Conservation (phyloP, 2,329 filamentous ascomycete genomes). For the Aschersonia sp. region DNA sequence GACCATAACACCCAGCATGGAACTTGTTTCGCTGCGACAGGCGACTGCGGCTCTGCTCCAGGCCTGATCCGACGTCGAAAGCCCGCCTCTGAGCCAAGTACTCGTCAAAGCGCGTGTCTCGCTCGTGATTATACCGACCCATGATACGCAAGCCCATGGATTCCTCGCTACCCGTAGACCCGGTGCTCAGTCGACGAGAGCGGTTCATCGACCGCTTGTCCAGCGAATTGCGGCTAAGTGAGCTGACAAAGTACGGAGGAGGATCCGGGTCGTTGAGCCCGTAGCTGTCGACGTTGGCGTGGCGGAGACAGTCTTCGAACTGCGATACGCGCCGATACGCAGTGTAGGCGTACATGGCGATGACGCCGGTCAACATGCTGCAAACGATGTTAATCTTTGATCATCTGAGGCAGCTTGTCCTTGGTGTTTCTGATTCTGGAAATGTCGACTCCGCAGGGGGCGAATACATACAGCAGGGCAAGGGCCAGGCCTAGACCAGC, state of each 20-base stretch:
- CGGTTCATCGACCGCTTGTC: conserved; percentile 13
- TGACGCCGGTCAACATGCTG: conserved; percentile 24
- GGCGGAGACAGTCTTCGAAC: conserved; percentile 35
- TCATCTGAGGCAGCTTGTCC: conserved; percentile 2
- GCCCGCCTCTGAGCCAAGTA: conserved; percentile 23
- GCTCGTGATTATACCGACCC: conserved; percentile 26
- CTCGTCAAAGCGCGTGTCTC: conserved; percentile 32
- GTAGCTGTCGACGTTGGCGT: conserved; percentile 33
- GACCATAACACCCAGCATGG: no score
- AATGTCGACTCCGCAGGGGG: neutral
- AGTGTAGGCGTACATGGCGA: conserved; percentile 30
- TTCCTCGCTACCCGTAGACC: conserved; percentile 8
- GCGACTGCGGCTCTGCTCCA: conserved; percentile 14
- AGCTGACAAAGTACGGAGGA: conserved; percentile 10
- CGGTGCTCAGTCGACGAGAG: conserved; percentile 16
- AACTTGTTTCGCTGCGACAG: conserved; percentile 3
- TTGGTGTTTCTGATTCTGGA: neutral
- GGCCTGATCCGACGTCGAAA: conserved; percentile 9
- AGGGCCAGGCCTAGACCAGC: conserved; percentile 33
- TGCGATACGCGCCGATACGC: conserved; percentile 31
- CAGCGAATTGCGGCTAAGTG: conserved; percentile 8
- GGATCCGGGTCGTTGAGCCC: conserved; percentile 24
- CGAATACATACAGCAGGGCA: conserved; percentile 28
- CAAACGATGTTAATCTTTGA: conserved; percentile 3
- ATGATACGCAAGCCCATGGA: conserved; percentile 9